Evolutionary conservation across 208 protist genomes (phyloP), one percentile per base, ranked within the genome.

Genomic region (Acanthamoeba royreba): DNA sequence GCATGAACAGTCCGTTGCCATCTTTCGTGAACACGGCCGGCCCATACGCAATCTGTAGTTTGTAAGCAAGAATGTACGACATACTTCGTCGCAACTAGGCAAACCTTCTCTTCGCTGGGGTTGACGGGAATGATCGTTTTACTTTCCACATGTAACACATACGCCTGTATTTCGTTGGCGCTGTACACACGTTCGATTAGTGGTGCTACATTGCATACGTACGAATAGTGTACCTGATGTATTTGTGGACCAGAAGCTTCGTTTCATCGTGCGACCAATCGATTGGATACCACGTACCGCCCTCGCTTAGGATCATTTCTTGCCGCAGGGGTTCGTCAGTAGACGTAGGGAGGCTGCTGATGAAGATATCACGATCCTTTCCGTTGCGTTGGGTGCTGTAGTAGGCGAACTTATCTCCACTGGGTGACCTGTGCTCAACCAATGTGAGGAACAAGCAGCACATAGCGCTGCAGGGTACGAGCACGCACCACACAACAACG

Each of bases 351-450:
- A 88, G 49, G 13, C 22, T 19, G 79, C 79, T 88, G 40, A 88
- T 28, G 45, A 42, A 88, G 49, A 88, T 88, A 33, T 88, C 79
- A 42, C 79, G 61, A 31, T 88, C 79, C 46, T 61, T 55, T 8
- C 79, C 46, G 31, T 88, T 88, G 25, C 79, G 79, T 33, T 61
- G 79, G 9, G 79, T 88, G 49, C 79, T 88, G 79, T 61, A 88
- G 74, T 85, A 85, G 3, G 74, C 74, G 74, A 45, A 85, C 17
- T 42, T 33, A 42, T 85, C 74, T 49, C 74, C 74, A 25, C 45
- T 85, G 5, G 38, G 38, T 31, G 74, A 17, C 74, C 74, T 85
- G 74, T 11, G 25, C 35, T 25, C 15, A 13, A 58, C 52, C 15
- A 9, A n/a, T 42, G 63, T 42, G 35, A 77, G 3, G 19, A 58